Evolutionary conservation across 305 asterid species (phyloP).

Genomic region (Fraxinus albicans): DNA sequence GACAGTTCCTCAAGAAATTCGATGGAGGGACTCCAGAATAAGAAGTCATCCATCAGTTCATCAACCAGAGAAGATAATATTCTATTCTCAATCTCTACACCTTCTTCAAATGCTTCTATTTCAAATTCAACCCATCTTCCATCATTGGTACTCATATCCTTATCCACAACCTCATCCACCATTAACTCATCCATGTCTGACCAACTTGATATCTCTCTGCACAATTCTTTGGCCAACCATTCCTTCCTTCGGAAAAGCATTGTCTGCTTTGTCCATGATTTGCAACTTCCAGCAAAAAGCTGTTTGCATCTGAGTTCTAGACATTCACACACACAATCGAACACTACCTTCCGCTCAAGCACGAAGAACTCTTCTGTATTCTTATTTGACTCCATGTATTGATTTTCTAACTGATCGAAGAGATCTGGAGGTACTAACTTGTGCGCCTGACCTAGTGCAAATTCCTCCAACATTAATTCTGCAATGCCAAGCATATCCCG

Average conservation of each 20-base stretch:
- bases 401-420: conserved; percentile 62
- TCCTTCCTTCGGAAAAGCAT: conserved; percentile 36
- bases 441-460: conserved; percentile 59
- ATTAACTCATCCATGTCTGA: conserved; percentile 58
- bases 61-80: conserved; percentile 65
- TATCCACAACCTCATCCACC: conserved; percentile 93
- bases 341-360: conserved; percentile 57
- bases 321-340: conserved; percentile 67
- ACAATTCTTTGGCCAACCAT: conserved; percentile 71
- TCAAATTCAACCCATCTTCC: conserved; percentile 93
- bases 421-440: conserved; percentile 54
- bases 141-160: conserved; percentile 74
- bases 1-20: neutral
- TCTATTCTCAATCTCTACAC: conserved; percentile 69
- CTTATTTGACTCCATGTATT: conserved; percentile 38
- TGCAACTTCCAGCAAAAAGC: conserved; percentile 43
- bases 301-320: conserved; percentile 45
- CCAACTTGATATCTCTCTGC: conserved; percentile 72
- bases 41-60: conserved; percentile 68
- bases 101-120: conserved; percentile 70
- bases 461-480: conserved; percentile 54
- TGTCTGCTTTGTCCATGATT: conserved; percentile 61
- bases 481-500: conserved; percentile 42
- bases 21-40: conserved; percentile 23
- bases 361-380: conserved; percentile 39